Base-by-base conservation (phyloP, 1,284 basidiomycete genomes). In the Naganishia liquefaciens region DNA sequence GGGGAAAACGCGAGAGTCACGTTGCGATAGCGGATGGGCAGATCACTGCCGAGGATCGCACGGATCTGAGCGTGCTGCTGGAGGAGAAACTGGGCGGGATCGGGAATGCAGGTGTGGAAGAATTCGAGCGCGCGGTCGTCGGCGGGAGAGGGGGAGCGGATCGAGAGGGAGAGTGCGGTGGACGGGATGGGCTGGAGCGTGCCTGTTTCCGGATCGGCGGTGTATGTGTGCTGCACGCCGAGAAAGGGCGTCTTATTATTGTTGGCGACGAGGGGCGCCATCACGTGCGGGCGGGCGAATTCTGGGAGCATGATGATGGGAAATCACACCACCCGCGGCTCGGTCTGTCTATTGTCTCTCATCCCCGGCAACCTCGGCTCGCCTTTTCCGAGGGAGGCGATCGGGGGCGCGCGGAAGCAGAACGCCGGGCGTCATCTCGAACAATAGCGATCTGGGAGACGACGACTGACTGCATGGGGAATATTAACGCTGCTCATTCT, bases 191-290 rank as follows among this genome's bases (percentile, higher is more conserved):
- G 57, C 17, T 40, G 33, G 28, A 60, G 33, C 2, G 33, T 25
- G 23, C 50, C 46, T 28, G n/a, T 49, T 39, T 19, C n/a, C 7
- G 57, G 46, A 27, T 60, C 21, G n/a, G 50, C 33, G 21, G 50
- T 28, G 46, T 60, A 60, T 33, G 57, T 49, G 9, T 60, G 57
- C 33, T 60, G 46, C 3, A 27, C 27, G 30, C 46, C 54, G 43
- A 57, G 54, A n/a, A 57, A 57, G 40, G 42, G 17, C 40, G 39
- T n/a, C n/a, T n/a, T 21, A 13, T 17, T 7, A 15, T 13, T 0
- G 42, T 19, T 25, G 28, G 43, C 1, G 44, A 19, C 15, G 27
- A 17, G 54, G 54, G 54, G 21, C 0, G 33, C 33, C 33, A 37
- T 37, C 13, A 2, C 33, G 33, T n/a, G n/a, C n/a, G n/a, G n/a